phyloP scores from a whole-genome alignment of 1,284 basidiomycete genomes.

The Ustilago sp. region DNA sequence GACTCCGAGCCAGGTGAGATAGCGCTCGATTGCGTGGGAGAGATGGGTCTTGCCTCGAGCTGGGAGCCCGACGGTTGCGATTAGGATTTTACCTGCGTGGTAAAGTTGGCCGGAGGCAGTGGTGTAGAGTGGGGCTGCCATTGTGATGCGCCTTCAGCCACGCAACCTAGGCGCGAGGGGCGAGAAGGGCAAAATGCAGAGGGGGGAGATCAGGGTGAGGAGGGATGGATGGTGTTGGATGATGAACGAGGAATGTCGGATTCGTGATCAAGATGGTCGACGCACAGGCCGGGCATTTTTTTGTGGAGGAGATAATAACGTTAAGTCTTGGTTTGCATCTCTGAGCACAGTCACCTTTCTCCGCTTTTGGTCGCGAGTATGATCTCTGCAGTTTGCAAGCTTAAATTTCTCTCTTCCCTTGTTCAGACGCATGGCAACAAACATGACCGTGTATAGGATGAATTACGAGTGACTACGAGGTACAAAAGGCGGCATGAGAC shows the following conservation, averaged over 20 bases:
- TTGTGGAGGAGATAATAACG: constrained; percentile 14
- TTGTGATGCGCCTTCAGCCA: constrained; percentile 62
- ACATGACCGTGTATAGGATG: too few relatives aligned
- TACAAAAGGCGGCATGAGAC: neutral
- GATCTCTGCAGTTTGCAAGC: neutral
- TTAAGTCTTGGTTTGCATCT: constrained; percentile 3
- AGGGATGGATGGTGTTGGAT: neutral
- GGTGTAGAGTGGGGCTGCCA: constrained; percentile 62
- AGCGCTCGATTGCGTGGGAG: constrained; percentile 92
- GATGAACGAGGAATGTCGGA: neutral
- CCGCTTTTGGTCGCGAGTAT: neutral
- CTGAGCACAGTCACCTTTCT: neutral
- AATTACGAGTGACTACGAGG: neutral
- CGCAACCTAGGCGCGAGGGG: neutral
- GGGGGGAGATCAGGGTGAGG: neutral
- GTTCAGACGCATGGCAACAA: too few relatives aligned
- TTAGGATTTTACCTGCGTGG: constrained; percentile 93
- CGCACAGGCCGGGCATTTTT: constrained; percentile 13
- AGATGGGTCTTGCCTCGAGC: constrained; percentile 92
- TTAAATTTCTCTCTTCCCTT: too few relatives aligned
- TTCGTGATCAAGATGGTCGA: neutral
- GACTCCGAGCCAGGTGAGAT: constrained; percentile 96
- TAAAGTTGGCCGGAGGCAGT: constrained; percentile 78
- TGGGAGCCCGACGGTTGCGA: constrained; percentile 90
- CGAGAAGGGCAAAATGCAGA: neutral